Evolutionary conservation across 2,329 filamentous ascomycete genomes (phyloP).

Genomic region (Zasmidium cellare): DNA sequence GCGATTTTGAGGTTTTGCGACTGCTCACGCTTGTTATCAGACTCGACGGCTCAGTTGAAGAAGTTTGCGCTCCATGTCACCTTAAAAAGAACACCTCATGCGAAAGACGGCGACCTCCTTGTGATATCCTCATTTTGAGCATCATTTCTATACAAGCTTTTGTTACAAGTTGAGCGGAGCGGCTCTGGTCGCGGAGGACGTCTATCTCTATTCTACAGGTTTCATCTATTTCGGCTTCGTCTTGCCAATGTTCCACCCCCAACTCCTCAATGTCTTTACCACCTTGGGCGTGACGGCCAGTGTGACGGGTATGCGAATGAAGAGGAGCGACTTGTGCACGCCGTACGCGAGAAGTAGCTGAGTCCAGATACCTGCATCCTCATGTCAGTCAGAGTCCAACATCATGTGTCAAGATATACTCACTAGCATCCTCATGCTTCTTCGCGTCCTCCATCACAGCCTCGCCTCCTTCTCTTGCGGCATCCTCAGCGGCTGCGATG

Average conservation of each 20-base stretch:
- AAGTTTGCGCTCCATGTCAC: too few species aligned
- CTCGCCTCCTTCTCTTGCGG: slow-evolving; percentile 47
- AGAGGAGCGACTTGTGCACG: slow-evolving; percentile 97
- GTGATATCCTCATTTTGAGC: too few species aligned
- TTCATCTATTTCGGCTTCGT: slow-evolving; percentile 17
- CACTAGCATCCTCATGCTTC: slow-evolving; percentile 33
- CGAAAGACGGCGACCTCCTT: too few species aligned
- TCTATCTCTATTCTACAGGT: slow-evolving; percentile 1
- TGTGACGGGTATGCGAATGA: slow-evolving; percentile 88
- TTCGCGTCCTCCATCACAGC: slow-evolving; percentile 19
- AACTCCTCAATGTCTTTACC: slow-evolving; percentile 80
- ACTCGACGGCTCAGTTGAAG: too few species aligned
- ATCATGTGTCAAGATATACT: slow-evolving; percentile 6
- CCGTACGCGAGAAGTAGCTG: slow-evolving; percentile 92
- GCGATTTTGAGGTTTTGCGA: too few species aligned
- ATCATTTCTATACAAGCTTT: slow-evolving; percentile 4
- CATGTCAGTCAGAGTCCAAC: slow-evolving; percentile 13
- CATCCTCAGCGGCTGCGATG: slow-evolving; percentile 17
- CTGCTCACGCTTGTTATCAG: too few species aligned
- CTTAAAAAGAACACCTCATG: too few species aligned
- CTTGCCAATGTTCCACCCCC: slow-evolving; percentile 95
- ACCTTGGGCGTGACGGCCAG: slow-evolving; percentile 90
- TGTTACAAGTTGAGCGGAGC: slow-evolving; percentile 4
- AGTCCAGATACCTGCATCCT: slow-evolving; percentile 65
- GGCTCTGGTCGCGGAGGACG: neutral